Evolutionary conservation across 495 filamentous ascomycete species (phyloP), one percentile per base, ranked within the genome.

Genomic region (Hyaloscypha finlandica): DNA sequence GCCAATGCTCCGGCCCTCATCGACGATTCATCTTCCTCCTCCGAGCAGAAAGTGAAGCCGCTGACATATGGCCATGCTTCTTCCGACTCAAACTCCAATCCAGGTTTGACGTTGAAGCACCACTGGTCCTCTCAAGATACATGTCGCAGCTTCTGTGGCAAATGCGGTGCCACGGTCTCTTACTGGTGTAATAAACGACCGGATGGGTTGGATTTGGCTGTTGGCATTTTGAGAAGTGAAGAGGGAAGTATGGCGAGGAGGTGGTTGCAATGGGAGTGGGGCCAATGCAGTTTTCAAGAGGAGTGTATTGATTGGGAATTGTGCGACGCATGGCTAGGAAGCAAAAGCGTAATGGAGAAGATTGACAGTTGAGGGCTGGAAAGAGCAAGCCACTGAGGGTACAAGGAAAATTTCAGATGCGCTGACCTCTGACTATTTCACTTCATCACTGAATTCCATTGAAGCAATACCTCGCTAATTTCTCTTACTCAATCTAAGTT

Each of bases 171-270:
- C 6, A 64, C 45, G 5, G 31, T 64, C 0, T 64, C 22, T 14
- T 64, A 64, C 45, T 64, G 62, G 62, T 19, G n/a, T 42, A n/a
- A 6, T 35, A 11, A 39, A 19, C 48, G 48, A 25, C 48, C 62
- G 8, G 51, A 64, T 56, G 48, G 56, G 30, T 12, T 64, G 48
- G 62, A 64, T 39, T 55, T 64, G 30, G 48, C 32, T 11, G 52
- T 39, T 64, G 62, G 58, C 6, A 61, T 64, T 14, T 64, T 64
- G 29, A 32, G 62, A 30, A 22, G 25, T 56, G 51, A 64, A 12
- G 62, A 64, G 32, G 62, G 62, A 31, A 64, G 62, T 56, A 55
- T 64, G 62, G 48, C 48, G 16, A 64, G 62, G 32, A 64, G 35
- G 32, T 64, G 45, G 62, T 39, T 64, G 29, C 25, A 64, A 30